phyloP scores from a whole-genome alignment of 768 basidiomycete species.

The Calocybe cyanea region DNA sequence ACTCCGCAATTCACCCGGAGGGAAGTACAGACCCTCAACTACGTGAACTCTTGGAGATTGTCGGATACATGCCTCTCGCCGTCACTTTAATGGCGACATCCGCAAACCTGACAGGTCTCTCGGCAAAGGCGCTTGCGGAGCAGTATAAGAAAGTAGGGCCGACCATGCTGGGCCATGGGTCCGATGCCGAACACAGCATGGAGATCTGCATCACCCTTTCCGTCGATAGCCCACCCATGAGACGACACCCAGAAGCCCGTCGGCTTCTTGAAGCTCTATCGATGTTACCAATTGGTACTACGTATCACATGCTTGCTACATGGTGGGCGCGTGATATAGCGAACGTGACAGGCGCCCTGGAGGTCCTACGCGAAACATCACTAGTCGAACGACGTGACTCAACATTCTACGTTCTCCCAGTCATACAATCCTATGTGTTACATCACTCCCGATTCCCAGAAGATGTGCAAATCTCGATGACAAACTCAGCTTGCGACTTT shows the following conservation, averaged over 20 bases:
- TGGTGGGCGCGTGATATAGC: constrained; percentile 8
- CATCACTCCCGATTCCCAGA: constrained; percentile 7
- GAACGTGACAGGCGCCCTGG: constrained; percentile 3
- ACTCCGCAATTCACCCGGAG: constrained; percentile 15
- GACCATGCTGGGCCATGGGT: neutral
- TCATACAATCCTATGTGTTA: constrained; percentile 17
- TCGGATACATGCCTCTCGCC: constrained; percentile 29
- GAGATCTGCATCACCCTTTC: constrained; percentile 9
- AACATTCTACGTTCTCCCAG: constrained; percentile 15
- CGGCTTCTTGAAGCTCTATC: constrained; percentile 16
- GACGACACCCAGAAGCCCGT: constrained; percentile 2
- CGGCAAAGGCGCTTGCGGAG: constrained; percentile 2
- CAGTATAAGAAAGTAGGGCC: constrained; percentile 2
- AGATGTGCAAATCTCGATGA: constrained; percentile 5
- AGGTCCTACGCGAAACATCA: constrained; percentile 2
- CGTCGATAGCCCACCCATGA: constrained; percentile 6
- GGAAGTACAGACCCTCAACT: constrained; percentile 20
- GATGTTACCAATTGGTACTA: constrained; percentile 1
- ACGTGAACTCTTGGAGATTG: constrained; percentile 15
- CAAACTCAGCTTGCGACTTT: constrained; percentile 11
- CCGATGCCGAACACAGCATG: constrained; percentile 8
- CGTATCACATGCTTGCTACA: constrained; percentile 11
- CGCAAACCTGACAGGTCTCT: neutral
- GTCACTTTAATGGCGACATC: constrained; percentile 29
- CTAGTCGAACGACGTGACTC: constrained; percentile 3